A percentile compares a stretch with the other conserved stretches of the same genome.
Conservation (phyloP, 257 asterid genomes). For the Ocimum tenuiflorum region DNA sequence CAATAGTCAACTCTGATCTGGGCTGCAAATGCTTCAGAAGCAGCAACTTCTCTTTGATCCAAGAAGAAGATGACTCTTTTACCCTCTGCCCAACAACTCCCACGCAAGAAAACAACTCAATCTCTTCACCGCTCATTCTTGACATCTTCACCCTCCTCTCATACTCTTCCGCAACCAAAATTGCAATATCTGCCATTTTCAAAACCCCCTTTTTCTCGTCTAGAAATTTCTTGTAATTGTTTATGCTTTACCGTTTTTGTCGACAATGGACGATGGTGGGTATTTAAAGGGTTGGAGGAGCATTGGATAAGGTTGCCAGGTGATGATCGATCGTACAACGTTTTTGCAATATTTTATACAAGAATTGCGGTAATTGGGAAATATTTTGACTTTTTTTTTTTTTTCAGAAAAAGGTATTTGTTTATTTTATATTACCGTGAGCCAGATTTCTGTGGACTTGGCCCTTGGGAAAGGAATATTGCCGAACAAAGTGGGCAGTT, state of each 20-base stretch:
- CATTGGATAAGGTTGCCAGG: slow-evolving; percentile 42
- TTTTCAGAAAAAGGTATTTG: neutral
- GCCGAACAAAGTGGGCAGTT: slow-evolving; percentile 13
- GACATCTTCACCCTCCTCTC: slow-evolving; percentile 64
- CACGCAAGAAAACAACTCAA: slow-evolving; percentile 38
- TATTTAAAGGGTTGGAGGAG: slow-evolving; percentile 22
- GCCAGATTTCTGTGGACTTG: slow-evolving; percentile 3
- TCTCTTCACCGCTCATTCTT: slow-evolving; percentile 45
- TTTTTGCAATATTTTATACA: neutral
- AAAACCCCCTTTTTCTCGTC: neutral
- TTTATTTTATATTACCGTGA: neutral
- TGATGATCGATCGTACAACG: slow-evolving; percentile 9
- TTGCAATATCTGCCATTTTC: slow-evolving; percentile 72
- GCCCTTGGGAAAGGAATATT: neutral
- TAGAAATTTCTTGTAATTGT: no score
- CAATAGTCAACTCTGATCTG: slow-evolving; percentile 36
- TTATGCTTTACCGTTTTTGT: neutral
- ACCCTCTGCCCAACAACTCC: slow-evolving; percentile 28
- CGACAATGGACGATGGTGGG: slow-evolving; percentile 1
- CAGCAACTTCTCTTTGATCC: slow-evolving; percentile 27
- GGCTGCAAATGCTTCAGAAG: slow-evolving; percentile 22
- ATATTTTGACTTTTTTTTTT: neutral
- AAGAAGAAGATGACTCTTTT: slow-evolving; percentile 22
- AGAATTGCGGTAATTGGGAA: neutral
- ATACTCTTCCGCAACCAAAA: slow-evolving; percentile 79